These are phyloP conservation scores for Alternaria longipes DNA, from an alignment of 2,329 filamentous ascomycete genomes.

Conservation along the genomic window DNA sequence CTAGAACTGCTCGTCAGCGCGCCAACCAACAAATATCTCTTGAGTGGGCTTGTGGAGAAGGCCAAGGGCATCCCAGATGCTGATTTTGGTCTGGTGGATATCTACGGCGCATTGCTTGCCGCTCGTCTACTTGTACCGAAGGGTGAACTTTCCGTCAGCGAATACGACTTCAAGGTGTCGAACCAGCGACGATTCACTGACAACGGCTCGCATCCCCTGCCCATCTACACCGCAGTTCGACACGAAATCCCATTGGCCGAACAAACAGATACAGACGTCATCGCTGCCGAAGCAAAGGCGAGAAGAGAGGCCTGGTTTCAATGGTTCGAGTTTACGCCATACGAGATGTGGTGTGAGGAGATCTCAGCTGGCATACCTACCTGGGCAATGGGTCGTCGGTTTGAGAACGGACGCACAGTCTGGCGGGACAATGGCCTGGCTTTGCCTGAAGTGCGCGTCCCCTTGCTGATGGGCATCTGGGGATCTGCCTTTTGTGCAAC, in stretches of 20 bases:
- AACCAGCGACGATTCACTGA: constrained; percentile 81
- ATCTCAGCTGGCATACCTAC: constrained; percentile 91
- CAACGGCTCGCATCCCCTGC: constrained; percentile 82
- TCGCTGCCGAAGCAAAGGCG: constrained; percentile 57
- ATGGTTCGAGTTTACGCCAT: constrained; percentile 92
- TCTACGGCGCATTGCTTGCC: constrained; percentile 87
- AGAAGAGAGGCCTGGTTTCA: constrained; percentile 87
- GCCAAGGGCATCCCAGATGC: constrained; percentile 81
- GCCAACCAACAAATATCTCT: constrained; percentile 90
- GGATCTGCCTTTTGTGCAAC: constrained; percentile 97
- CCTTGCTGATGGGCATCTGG: constrained; percentile 91
- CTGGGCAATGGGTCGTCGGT: constrained; percentile 88
- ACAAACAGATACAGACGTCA: constrained; percentile 48
- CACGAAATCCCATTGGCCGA: constrained; percentile 86
- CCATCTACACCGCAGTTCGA: constrained; percentile 94
- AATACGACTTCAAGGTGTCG: constrained; percentile 87
- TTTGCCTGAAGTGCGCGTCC: constrained; percentile 83
- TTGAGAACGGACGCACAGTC: constrained; percentile 74
- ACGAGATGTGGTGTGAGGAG: constrained; percentile 95
- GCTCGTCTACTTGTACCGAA: constrained; percentile 86
- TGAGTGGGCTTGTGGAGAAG: constrained; percentile 91
- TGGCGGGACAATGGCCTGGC: constrained; percentile 71
- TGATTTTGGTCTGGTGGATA: constrained; percentile 88
- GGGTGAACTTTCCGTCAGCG: constrained; percentile 79
- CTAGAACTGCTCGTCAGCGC: constrained; percentile 83